Conservation (phyloP, 768 basidiomycete genomes). For the Tulasnella sp. region DNA sequence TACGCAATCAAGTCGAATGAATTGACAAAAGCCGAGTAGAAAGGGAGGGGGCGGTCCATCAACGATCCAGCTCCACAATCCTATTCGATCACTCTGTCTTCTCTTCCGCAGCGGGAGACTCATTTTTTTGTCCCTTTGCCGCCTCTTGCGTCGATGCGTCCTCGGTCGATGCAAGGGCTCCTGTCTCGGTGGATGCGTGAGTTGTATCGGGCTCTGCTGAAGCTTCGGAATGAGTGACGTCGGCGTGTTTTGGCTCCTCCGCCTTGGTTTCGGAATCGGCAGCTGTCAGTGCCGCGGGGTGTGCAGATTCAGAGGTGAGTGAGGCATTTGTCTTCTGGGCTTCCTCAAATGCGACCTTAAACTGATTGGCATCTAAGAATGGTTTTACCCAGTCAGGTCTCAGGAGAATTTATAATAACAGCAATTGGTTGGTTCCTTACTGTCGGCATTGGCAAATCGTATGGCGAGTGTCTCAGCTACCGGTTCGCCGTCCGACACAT, state of each 20-base stretch:
- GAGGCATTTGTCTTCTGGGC: conserved; percentile 63
- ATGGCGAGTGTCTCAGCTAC: conserved; percentile 95
- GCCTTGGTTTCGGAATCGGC: conserved; percentile 27
- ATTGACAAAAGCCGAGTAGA: too few relatives aligned
- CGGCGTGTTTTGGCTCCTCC: conserved; percentile 20
- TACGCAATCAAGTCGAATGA: too few relatives aligned
- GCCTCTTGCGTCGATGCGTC: not conserved
- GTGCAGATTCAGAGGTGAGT: conserved; percentile 23
- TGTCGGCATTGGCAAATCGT: conserved; percentile 93
- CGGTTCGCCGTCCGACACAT: conserved; percentile 84
- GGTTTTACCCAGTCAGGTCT: not conserved
- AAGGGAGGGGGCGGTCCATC: too few relatives aligned
- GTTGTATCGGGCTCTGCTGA: conserved; percentile 24
- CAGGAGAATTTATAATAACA: too few relatives aligned
- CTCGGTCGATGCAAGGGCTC: not conserved
- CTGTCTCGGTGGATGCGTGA: conserved; percentile 21
- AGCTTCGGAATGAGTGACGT: too few relatives aligned
- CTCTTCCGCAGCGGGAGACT: too few relatives aligned
- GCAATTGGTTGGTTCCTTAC: conserved; percentile 47
- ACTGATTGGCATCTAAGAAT: conserved; percentile 62
- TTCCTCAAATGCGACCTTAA: conserved; percentile 82
- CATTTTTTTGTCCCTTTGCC: too few relatives aligned
- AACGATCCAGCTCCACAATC: too few relatives aligned
- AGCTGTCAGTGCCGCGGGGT: not conserved
- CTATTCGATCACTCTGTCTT: too few relatives aligned